These are phyloP conservation scores for Sporothrix globosa DNA, from an alignment of 2,329 filamentous ascomycete genomes.

Conservation along the genomic window DNA sequence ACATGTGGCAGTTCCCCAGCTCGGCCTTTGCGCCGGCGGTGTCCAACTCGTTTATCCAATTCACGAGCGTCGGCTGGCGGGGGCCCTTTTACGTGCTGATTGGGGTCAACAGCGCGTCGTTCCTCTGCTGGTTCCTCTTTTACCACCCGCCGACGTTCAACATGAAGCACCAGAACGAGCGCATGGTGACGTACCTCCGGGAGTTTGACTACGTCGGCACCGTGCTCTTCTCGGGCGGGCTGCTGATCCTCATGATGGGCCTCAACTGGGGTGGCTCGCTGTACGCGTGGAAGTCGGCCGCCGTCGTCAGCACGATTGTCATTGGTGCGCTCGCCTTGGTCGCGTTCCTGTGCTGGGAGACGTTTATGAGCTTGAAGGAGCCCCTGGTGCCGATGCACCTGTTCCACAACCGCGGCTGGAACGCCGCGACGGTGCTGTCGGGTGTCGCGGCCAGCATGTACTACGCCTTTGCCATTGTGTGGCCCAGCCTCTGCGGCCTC, in stretches of 20 bases:
- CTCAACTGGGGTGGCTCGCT: constrained; percentile 42
- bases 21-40: constrained; percentile 41
- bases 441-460: constrained; percentile 46
- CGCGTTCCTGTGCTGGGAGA: not conserved
- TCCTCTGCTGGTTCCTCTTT: constrained; percentile 43
- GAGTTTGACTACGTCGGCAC: constrained; percentile 44
- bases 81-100: constrained; percentile 42
- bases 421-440: constrained; percentile 41
- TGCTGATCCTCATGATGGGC: constrained; percentile 42
- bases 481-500: constrained; percentile 44
- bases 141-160: constrained; percentile 44
- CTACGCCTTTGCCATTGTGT: constrained; percentile 47
- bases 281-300: constrained; percentile 43
- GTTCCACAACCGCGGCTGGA: constrained; percentile 44
- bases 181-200: constrained; percentile 39
- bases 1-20: constrained; percentile 42
- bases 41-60: constrained; percentile 39
- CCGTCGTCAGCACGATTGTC: constrained; percentile 41
- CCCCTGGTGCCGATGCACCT: constrained; percentile 46
- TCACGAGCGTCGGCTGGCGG: constrained; percentile 41
- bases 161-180: constrained; percentile 42
- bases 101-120: constrained; percentile 40
- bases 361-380: constrained; percentile 41
- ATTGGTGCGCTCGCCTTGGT: not conserved
- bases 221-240: constrained; percentile 41